phyloP scores from a whole-genome alignment of 2,329 filamentous ascomycete species.

The Mycosphaerelloides madeirae region DNA sequence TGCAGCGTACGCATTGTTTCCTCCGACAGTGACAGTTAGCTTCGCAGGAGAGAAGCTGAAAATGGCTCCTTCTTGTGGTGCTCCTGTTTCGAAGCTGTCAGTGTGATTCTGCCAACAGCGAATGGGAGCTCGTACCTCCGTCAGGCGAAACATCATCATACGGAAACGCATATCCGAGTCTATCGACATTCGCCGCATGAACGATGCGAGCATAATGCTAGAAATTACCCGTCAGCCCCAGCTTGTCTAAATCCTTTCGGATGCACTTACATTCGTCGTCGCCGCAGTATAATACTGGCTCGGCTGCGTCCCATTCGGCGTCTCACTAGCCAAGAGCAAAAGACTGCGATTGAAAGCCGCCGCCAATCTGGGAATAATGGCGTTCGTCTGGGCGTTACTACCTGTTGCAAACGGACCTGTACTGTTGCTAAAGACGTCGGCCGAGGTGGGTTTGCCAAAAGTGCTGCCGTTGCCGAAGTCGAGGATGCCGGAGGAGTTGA shows the following conservation, averaged over 20 bases:
- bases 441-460: conserved; percentile 55
- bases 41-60: conserved; percentile 26
- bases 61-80: conserved; percentile 30
- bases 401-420: conserved; percentile 56
- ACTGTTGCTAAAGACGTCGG: conserved; percentile 64
- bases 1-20: conserved; percentile 26
- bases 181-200: conserved; percentile 49
- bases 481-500: conserved; percentile 37
- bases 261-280: conserved; percentile 28
- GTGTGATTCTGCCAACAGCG: conserved; percentile 33
- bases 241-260: background rate
- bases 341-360: conserved; percentile 73
- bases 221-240: conserved; percentile 5
- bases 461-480: conserved; percentile 42
- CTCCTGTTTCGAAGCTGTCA: conserved; percentile 11
- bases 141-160: conserved; percentile 64
- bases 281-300: conserved; percentile 28
- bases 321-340: conserved; percentile 45
- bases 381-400: conserved; percentile 42
- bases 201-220: conserved; percentile 34
- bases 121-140: conserved; percentile 47
- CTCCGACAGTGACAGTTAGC: conserved; percentile 29
- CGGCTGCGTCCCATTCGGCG: conserved; percentile 32
- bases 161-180: conserved; percentile 60
- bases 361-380: conserved; percentile 67